These are phyloP conservation scores for Chiua virens DNA, from an alignment of 768 basidiomycete genomes.

Conservation along the genomic window DNA sequence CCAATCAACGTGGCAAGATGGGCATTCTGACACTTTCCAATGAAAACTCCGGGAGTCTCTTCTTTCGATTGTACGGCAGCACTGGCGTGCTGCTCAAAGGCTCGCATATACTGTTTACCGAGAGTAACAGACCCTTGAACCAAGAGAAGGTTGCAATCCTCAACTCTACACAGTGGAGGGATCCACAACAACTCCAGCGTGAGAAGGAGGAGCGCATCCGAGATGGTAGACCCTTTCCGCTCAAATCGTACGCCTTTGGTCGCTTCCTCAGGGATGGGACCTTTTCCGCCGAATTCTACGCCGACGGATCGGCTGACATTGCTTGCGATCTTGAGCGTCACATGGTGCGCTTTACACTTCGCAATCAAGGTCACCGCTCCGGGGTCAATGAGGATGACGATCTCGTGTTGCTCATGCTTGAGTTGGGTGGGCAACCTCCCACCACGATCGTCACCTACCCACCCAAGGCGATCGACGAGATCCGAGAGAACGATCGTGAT, in stretches of 20 bases:
- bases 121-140: conserved; percentile 24
- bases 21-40: conserved; percentile 35
- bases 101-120: conserved; percentile 15
- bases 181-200: conserved; percentile 25
- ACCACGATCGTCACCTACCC: conserved; percentile 22
- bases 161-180: conserved; percentile 28
- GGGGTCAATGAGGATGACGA: neutral
- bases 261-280: conserved; percentile 35
- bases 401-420: neutral
- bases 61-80: conserved; percentile 27
- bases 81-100: conserved; percentile 30
- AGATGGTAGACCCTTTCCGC: conserved; percentile 21
- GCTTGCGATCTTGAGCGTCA: conserved; percentile 37
- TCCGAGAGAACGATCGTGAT: conserved; percentile 13
- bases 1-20: conserved; percentile 18
- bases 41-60: conserved; percentile 16
- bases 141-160: conserved; percentile 23
- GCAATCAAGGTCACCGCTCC: conserved; percentile 22
- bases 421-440: neutral
- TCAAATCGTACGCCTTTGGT: conserved; percentile 34
- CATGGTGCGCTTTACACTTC: conserved; percentile 31
- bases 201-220: conserved; percentile 25
- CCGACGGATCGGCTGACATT: conserved; percentile 28
- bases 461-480: conserved; percentile 16
- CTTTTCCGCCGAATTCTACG: conserved; percentile 34